A percentile compares a stretch with the other conserved stretches of the same genome.
Evolutionary conservation across 2,329 filamentous ascomycete genomes (phyloP).

Genomic region (Grosmannia huntii): DNA sequence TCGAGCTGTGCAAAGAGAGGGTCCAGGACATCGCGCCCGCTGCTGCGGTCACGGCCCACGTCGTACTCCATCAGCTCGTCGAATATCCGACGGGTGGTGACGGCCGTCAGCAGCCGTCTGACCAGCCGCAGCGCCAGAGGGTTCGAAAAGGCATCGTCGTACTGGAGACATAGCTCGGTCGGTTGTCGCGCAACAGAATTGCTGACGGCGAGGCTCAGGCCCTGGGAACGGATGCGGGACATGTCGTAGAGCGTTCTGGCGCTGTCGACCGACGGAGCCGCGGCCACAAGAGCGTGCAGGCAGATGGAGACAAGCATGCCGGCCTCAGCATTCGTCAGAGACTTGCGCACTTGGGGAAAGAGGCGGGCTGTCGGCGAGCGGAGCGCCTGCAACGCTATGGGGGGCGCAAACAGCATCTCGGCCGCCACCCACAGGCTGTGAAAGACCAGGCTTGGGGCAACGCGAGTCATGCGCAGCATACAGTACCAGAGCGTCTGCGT

Average conservation of each 20-base stretch:
- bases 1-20: slow-evolving; percentile 41
- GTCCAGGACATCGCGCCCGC: slow-evolving; percentile 30
- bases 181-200: slow-evolving; percentile 33
- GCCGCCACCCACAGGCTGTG: slow-evolving; percentile 53
- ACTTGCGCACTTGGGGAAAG: slow-evolving; percentile 21
- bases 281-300: slow-evolving; percentile 48
- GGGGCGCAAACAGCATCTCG: slow-evolving; percentile 43
- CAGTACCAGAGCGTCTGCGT: slow-evolving; percentile 51
- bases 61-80: slow-evolving; percentile 24
- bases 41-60: slow-evolving; percentile 3
- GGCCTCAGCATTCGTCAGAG: slow-evolving; percentile 35
- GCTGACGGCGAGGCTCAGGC: slow-evolving; percentile 33
- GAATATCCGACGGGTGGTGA: slow-evolving; percentile 39
- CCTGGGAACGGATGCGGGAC: slow-evolving; percentile 45
- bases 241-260: slow-evolving; percentile 40
- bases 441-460: slow-evolving; percentile 44
- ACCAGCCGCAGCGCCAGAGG: slow-evolving; percentile 47
- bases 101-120: slow-evolving; percentile 43
- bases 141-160: slow-evolving; percentile 50
- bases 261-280: slow-evolving; percentile 37
- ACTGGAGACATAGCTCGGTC: slow-evolving; percentile 39
- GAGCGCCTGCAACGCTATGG: slow-evolving; percentile 28
- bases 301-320: slow-evolving; percentile 45
- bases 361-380: slow-evolving; percentile 25
- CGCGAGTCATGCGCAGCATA: slow-evolving; percentile 45